Percentiles rank a stretch among this genome's conserved stretches.
These are phyloP conservation scores for Tolypocladium ophioglossoides DNA, from an alignment of 2,329 filamentous ascomycete species.

Conservation along the genomic window DNA sequence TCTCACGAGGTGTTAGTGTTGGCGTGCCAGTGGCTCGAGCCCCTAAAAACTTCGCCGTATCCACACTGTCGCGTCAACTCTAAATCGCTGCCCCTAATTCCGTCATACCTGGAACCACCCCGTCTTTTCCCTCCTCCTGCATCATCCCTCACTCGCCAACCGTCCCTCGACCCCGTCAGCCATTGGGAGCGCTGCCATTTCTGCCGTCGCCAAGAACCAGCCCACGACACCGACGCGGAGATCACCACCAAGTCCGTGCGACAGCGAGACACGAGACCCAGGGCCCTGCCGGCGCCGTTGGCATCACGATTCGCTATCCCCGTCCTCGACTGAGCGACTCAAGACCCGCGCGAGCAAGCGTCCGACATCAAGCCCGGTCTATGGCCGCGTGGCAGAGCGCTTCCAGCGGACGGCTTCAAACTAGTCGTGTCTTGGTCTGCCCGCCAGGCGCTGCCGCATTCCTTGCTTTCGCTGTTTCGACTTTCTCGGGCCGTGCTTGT, in stretches of 20 bases:
- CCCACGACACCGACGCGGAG: not conserved
- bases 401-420: not conserved
- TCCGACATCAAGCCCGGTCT: not conserved
- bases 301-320: not conserved
- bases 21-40: not conserved
- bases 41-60: not conserved
- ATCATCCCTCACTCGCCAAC: not conserved
- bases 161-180: not conserved
- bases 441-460: not conserved
- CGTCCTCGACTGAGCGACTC: not conserved
- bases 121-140: not conserved
- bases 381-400: not conserved
- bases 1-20: not conserved
- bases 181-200: not conserved
- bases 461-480: not conserved
- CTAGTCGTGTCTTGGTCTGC: not conserved
- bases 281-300: not conserved
- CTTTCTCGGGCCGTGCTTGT: not conserved
- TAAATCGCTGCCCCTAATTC: not conserved
- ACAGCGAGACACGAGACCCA: not conserved
- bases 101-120: not conserved
- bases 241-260: not conserved
- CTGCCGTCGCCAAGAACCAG: not conserved
- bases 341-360: not conserved
- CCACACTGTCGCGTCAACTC: not conserved